A percentile compares a stretch with the other conserved stretches of the same genome.
Conservation (phyloP, 2,329 filamentous ascomycete genomes). For the Paraphaeosphaeria minitans region DNA sequence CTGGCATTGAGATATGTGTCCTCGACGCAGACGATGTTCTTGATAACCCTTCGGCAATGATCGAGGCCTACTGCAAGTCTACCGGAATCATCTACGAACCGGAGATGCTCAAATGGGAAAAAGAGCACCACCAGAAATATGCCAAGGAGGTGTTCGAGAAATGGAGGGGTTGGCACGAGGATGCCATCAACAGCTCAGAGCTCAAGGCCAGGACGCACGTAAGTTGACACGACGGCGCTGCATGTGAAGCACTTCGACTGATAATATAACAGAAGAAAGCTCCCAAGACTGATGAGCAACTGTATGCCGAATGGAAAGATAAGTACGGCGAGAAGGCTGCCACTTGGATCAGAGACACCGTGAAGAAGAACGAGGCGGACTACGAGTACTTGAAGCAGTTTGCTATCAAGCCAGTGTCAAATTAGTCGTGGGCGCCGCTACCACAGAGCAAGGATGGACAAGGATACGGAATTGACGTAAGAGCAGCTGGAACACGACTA, state of each 20-base stretch:
- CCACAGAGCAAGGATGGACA: background rate
- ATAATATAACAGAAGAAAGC: constrained; percentile 58
- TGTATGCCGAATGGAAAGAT: constrained; percentile 72
- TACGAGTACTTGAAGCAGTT: constrained; percentile 86
- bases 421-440: constrained; percentile 14
- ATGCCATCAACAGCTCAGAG: constrained; percentile 82
- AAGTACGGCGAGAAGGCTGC: constrained; percentile 76
- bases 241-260: background rate
- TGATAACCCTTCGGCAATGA: constrained; percentile 76
- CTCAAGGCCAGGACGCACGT: constrained; percentile 72
- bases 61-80: constrained; percentile 79
- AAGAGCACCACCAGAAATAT: constrained; percentile 69
- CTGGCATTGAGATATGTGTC: constrained; percentile 73
- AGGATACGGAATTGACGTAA: background rate
- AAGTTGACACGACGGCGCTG: constrained; percentile 30
- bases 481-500: background rate
- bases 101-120: constrained; percentile 84
- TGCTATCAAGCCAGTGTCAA: constrained; percentile 59
- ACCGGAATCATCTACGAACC: constrained; percentile 77
- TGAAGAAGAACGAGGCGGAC: constrained; percentile 72
- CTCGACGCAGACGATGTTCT: constrained; percentile 94
- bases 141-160: constrained; percentile 86
- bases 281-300: constrained; percentile 66
- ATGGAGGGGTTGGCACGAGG: constrained; percentile 96
- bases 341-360: constrained; percentile 70